These are phyloP conservation scores for Suillus subluteus DNA, from an alignment of 768 basidiomycete genomes.

Conservation along the genomic window DNA sequence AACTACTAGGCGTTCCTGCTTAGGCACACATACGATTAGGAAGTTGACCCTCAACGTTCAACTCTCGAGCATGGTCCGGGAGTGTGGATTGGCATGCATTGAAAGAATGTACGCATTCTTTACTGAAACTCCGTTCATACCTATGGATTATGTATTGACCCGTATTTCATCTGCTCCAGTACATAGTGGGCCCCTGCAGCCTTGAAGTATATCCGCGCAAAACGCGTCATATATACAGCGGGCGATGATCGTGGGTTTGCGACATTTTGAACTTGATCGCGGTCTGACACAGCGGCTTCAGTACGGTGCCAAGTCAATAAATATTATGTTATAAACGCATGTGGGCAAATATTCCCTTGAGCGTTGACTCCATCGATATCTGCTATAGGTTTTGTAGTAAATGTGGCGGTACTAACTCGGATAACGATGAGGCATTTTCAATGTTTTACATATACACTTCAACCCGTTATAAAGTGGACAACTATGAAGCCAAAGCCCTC, in stretches of 20 bases:
- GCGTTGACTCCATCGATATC: slow-evolving; percentile 4
- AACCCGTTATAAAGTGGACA: not conserved
- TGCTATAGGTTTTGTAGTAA: not conserved
- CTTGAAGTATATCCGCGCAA: not conserved
- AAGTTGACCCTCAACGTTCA: not conserved
- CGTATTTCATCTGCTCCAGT: not conserved
- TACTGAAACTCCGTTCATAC: not conserved
- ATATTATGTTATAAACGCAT: not conserved
- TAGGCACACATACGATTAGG: slow-evolving; percentile 22
- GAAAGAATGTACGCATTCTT: slow-evolving; percentile 13
- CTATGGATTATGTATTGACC: not conserved
- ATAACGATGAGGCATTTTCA: not conserved
- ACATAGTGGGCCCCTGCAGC: not conserved
- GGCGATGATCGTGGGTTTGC: not conserved
- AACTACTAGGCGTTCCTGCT: not conserved
- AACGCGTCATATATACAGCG: not conserved
- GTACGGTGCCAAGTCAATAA: not conserved
- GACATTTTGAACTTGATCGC: not conserved
- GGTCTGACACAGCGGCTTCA: not conserved
- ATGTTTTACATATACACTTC: too few species aligned
- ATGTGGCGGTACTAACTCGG: not conserved
- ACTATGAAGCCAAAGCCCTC: not conserved
- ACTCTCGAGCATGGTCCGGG: not conserved
- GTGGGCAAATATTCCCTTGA: not conserved
- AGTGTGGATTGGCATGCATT: not conserved